Conservation (phyloP, 2,329 filamentous ascomycete species). For the Trichoderma sp. region DNA sequence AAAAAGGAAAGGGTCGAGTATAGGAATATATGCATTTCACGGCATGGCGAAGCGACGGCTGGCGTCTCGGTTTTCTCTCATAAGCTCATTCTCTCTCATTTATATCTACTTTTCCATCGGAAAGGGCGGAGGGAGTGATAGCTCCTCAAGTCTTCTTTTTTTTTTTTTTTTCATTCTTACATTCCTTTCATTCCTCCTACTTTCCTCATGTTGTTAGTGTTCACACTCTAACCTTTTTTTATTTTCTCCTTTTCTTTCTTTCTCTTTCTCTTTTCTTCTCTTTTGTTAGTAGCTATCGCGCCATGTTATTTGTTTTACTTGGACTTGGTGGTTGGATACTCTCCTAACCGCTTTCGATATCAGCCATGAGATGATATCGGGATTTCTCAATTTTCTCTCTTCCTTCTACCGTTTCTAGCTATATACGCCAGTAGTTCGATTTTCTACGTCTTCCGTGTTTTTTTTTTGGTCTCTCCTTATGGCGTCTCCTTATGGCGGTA, state of each 20-base stretch:
- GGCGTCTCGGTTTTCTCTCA: conserved; percentile 35
- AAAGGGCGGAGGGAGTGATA: neutral
- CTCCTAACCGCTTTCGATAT: neutral
- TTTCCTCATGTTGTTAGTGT: neutral
- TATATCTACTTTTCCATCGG: neutral
- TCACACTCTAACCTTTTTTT: neutral
- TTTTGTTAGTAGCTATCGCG: neutral
- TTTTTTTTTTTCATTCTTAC: neutral
- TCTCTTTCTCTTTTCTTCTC: neutral
- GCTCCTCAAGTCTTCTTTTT: neutral
- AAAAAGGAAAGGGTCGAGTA: conserved; percentile 7
- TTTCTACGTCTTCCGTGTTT: neutral
- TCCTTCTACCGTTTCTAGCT: neutral
- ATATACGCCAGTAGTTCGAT: neutral
- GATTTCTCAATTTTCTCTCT: neutral
- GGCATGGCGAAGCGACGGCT: conserved; percentile 37
- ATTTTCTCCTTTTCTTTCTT: neutral
- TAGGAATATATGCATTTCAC: conserved; percentile 30
- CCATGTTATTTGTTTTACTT: neutral
- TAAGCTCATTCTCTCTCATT: conserved; percentile 20
- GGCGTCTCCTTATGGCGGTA: neutral
- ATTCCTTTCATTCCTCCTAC: neutral
- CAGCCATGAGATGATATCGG: conserved; percentile 3
- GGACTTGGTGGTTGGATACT: neutral
- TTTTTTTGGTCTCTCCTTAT: neutral